Evolutionary conservation across 306 rosid species (phyloP).

Genomic region (Gastrolobium bilobum): DNA sequence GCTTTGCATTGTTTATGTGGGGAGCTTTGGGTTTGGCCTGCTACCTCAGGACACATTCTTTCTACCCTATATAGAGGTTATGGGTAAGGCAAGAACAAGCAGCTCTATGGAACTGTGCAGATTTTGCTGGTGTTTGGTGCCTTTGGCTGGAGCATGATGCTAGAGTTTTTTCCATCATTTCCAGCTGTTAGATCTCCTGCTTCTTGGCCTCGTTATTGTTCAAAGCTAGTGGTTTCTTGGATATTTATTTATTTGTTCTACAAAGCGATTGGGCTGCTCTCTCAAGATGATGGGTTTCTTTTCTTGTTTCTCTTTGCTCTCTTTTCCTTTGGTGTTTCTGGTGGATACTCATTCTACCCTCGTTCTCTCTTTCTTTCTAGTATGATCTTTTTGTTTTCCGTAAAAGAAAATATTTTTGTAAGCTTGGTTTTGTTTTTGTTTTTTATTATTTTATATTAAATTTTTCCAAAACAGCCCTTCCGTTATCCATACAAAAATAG

Average conservation of each 20-base stretch:
- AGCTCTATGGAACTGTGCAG: not conserved
- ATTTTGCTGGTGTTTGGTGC: not conserved
- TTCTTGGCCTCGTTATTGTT: not conserved
- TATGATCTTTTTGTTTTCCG: not conserved
- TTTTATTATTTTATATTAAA: not conserved
- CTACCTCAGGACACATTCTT: conserved; percentile 3
- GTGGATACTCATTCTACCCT: not conserved
- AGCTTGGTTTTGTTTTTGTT: not conserved
- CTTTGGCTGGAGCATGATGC: not conserved
- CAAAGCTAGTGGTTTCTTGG: not conserved
- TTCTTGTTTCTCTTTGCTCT: not conserved
- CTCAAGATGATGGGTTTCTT: not conserved
- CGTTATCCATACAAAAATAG: not conserved
- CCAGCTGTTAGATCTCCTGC: not conserved
- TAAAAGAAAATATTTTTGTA: not conserved
- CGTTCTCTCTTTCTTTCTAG: not conserved
- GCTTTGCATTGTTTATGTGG: conserved; percentile 19
- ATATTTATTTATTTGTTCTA: not conserved
- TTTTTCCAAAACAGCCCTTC: not conserved
- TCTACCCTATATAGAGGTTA: not conserved
- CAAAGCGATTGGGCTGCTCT: not conserved
- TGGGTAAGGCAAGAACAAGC: not conserved
- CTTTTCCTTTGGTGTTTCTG: not conserved
- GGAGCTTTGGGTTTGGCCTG: conserved; percentile 22
- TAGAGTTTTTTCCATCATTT: not conserved